These are phyloP conservation scores for Coniferiporia weirii DNA, from an alignment of 1,284 basidiomycete species.

Conservation along the genomic window DNA sequence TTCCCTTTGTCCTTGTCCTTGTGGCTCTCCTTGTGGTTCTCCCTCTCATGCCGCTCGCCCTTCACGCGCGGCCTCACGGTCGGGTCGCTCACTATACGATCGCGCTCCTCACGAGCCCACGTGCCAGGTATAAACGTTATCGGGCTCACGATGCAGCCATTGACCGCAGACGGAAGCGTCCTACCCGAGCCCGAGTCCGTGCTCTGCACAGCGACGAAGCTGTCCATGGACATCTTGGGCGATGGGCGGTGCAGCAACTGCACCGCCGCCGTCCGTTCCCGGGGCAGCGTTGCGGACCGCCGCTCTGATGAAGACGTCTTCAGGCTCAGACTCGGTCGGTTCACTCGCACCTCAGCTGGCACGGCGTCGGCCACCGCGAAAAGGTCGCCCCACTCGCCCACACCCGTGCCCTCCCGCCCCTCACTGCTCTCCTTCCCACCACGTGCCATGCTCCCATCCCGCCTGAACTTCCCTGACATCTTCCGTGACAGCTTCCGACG, in stretches of 20 bases:
- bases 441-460: slow-evolving; percentile 24
- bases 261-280: not conserved
- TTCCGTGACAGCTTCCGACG: slow-evolving; percentile 39
- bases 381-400: slow-evolving; percentile 15
- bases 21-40: too few species aligned
- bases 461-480: slow-evolving; percentile 43
- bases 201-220: slow-evolving; percentile 22
- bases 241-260: not conserved
- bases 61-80: not conserved
- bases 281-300: slow-evolving; percentile 23
- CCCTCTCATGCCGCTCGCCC: slow-evolving; percentile 5
- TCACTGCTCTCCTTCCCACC: slow-evolving; percentile 16
- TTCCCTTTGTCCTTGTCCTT: slow-evolving; percentile 12
- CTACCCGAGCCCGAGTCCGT: slow-evolving; percentile 10
- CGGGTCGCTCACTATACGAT: not conserved
- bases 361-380: slow-evolving; percentile 5
- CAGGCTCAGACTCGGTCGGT: slow-evolving; percentile 28
- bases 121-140: not conserved
- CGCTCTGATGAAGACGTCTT: slow-evolving; percentile 24
- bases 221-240: slow-evolving; percentile 26
- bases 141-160: not conserved
- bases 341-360: not conserved
- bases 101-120: too few species aligned
- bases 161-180: slow-evolving; percentile 10
- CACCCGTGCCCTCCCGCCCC: slow-evolving; percentile 13